phyloP scores from a whole-genome alignment of 495 filamentous ascomycete species.

The Aspergillus kassunensis region DNA sequence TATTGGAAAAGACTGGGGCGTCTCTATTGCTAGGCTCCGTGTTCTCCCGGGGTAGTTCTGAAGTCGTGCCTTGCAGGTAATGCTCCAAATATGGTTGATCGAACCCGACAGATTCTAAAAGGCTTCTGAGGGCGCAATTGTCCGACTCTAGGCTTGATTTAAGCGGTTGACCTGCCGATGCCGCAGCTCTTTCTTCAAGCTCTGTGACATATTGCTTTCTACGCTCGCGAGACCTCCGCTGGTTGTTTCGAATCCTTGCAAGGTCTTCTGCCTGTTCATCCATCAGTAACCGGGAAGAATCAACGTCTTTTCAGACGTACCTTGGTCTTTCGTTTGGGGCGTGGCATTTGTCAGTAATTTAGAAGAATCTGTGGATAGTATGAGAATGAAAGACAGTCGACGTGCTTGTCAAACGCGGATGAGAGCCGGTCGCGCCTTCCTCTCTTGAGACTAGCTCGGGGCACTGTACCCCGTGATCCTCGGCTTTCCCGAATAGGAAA shows the following conservation, averaged over 20 bases:
- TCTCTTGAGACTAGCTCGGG: too few species aligned
- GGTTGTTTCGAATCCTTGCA: not conserved
- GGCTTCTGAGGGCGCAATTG: not conserved
- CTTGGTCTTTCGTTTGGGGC: not conserved
- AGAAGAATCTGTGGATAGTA: too few species aligned
- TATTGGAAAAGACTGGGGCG: too few species aligned
- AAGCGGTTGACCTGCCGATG: not conserved
- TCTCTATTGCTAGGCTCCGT: not conserved
- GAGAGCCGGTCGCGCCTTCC: too few species aligned
- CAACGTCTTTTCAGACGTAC: not conserved
- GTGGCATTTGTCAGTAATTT: too few species aligned
- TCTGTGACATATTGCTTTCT: not conserved
- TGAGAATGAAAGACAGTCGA: too few species aligned
- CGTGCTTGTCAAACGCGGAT: too few species aligned
- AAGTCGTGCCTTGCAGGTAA: not conserved
- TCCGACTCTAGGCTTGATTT: not conserved
- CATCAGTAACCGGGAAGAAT: not conserved
- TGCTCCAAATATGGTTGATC: not conserved
- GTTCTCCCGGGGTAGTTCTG: not conserved
- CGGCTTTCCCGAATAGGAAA: not conserved
- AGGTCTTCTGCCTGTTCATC: not conserved
- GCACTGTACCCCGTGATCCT: too few species aligned
- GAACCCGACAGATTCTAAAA: not conserved
- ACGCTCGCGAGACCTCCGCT: not conserved
- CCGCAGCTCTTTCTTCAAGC: not conserved